phyloP scores from a whole-genome alignment of 164 flowering plant genomes.

The Vitis amurensis region DNA sequence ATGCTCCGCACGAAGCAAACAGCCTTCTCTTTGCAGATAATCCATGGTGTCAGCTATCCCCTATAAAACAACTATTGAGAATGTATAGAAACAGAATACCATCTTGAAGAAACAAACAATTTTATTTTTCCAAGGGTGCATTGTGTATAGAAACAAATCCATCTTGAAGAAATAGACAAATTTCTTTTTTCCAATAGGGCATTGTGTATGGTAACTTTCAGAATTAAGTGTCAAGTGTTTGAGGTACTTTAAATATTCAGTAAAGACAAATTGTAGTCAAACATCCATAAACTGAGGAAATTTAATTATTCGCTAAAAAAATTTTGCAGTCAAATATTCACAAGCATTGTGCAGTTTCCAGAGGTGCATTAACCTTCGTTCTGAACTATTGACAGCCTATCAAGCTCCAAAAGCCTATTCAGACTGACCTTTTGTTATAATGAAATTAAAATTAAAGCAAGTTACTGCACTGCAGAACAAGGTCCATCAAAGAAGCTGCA shows the following conservation, averaged over 20 bases:
- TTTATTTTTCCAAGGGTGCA: neutral
- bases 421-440: neutral
- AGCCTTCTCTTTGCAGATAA: conserved; percentile 78
- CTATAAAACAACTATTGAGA: conserved; percentile 34
- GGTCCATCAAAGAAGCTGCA: neutral
- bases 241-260: too few species aligned
- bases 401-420: neutral
- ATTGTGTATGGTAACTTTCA: too few species aligned
- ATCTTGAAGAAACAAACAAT: neutral
- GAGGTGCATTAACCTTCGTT: too few species aligned
- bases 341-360: neutral
- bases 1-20: conserved; percentile 85
- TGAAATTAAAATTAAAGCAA: neutral
- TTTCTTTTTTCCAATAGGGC: too few species aligned
- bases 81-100: neutral
- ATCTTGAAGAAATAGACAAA: too few species aligned
- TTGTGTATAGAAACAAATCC: neutral
- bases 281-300: too few species aligned
- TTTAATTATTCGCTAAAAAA: neutral
- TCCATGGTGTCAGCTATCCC: conserved; percentile 92
- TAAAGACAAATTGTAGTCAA: too few species aligned
- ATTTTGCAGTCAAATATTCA: neutral
- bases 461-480: neutral
- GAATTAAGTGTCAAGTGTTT: too few species aligned
- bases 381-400: neutral